Evolutionary conservation across 345 rosid genomes (phyloP).

Genomic region (Clausena lansium): DNA sequence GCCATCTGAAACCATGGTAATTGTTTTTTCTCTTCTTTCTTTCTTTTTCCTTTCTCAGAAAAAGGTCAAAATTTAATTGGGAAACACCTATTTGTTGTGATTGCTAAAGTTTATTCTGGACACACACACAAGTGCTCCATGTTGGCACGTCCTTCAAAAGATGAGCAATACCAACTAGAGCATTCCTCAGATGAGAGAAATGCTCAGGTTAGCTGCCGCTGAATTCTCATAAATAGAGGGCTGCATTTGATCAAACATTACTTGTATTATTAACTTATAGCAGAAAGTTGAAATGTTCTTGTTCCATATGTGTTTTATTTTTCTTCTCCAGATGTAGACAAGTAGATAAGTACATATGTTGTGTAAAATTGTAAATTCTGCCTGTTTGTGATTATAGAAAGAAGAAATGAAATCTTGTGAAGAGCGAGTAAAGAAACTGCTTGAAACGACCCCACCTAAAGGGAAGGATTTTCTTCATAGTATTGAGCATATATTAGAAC

Average conservation of each 20-base stretch:
- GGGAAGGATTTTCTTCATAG: slow-evolving; percentile 82
- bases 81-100: not conserved
- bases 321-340: not conserved
- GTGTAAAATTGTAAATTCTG: slow-evolving; percentile 2
- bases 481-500: slow-evolving; percentile 84
- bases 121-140: not conserved
- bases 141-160: not conserved
- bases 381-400: slow-evolving; percentile 46
- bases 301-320: not conserved
- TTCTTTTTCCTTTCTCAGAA: not conserved
- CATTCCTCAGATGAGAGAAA: not conserved
- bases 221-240: not conserved
- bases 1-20: slow-evolving; percentile 92
- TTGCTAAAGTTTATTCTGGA: not conserved
- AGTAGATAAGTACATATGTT: not conserved
- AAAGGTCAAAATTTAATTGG: not conserved
- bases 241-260: not conserved
- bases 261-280: not conserved
- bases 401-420: slow-evolving; percentile 87
- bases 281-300: not conserved
- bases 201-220: not conserved
- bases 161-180: not conserved
- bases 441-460: slow-evolving; percentile 90
- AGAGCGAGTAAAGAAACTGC: slow-evolving; percentile 84
- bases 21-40: slow-evolving; percentile 26